Conservation (phyloP, 495 filamentous ascomycete species). For the Usnea hakonensis region DNA sequence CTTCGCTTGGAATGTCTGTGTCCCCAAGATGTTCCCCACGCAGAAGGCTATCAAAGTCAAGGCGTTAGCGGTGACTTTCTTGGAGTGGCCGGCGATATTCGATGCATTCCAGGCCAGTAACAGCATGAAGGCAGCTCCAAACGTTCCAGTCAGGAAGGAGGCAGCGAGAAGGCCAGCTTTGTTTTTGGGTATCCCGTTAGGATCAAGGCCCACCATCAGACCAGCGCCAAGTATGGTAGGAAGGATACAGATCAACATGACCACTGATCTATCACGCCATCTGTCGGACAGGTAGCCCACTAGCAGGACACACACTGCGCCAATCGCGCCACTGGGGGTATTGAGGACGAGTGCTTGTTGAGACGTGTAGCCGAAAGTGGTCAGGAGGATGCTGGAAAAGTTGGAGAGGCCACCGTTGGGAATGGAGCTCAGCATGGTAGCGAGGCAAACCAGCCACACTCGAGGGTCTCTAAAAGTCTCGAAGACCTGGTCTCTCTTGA, state of each 20-base stretch:
- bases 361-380: slow-evolving; percentile 35
- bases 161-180: slow-evolving; percentile 32
- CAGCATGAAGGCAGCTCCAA: slow-evolving; percentile 29
- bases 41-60: slow-evolving; percentile 42
- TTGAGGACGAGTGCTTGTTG: slow-evolving; percentile 28
- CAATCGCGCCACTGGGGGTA: slow-evolving; percentile 27
- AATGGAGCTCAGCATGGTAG: slow-evolving; percentile 41
- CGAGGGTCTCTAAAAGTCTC: slow-evolving; percentile 36
- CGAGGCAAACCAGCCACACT: slow-evolving; percentile 37
- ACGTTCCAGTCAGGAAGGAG: slow-evolving; percentile 28
- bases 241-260: slow-evolving; percentile 30
- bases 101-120: slow-evolving; percentile 29
- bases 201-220: slow-evolving; percentile 34
- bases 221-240: slow-evolving; percentile 31
- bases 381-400: slow-evolving; percentile 42
- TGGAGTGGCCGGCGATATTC: slow-evolving; percentile 30
- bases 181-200: slow-evolving; percentile 28
- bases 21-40: slow-evolving; percentile 52
- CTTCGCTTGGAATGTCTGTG: slow-evolving; percentile 47
- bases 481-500: slow-evolving; percentile 31
- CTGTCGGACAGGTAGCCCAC: slow-evolving; percentile 28
- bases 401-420: slow-evolving; percentile 46
- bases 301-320: slow-evolving; percentile 25
- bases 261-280: slow-evolving; percentile 27
- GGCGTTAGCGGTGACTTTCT: slow-evolving; percentile 28